Percentiles rank a stretch among this genome's conserved stretches.
These are phyloP conservation scores for Tolypocladium ophioglossoides DNA, from an alignment of 2,329 filamentous ascomycete species.

Conservation along the genomic window DNA sequence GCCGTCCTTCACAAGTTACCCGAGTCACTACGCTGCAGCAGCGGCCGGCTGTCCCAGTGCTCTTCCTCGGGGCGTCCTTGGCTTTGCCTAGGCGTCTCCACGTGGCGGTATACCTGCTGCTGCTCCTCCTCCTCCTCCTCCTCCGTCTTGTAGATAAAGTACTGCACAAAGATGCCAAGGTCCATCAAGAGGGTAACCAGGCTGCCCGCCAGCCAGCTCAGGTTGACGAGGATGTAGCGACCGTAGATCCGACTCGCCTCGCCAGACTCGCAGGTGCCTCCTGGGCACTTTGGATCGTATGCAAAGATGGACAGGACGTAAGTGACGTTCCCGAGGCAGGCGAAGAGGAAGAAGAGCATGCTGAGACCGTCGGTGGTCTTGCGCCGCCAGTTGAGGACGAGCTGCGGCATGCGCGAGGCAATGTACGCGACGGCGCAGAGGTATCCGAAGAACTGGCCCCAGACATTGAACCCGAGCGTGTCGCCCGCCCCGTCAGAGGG, in stretches of 20 bases:
- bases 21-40: slow-evolving; percentile 21
- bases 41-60: slow-evolving; percentile 30
- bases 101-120: slow-evolving; percentile 14
- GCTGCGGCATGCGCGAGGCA: slow-evolving; percentile 77
- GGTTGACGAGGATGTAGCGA: slow-evolving; percentile 77
- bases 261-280: slow-evolving; percentile 46
- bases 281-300: slow-evolving; percentile 63
- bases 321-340: slow-evolving; percentile 87
- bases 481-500: slow-evolving; percentile 28
- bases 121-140: slow-evolving; percentile 12
- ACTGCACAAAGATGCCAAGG: slow-evolving; percentile 79
- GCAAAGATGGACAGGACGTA: slow-evolving; percentile 89
- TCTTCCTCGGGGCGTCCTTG: slow-evolving; percentile 10
- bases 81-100: slow-evolving; percentile 3
- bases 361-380: slow-evolving; percentile 91
- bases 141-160: slow-evolving; percentile 65
- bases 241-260: slow-evolving; percentile 62
- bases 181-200: slow-evolving; percentile 80
- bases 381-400: slow-evolving; percentile 83
- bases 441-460: slow-evolving; percentile 89
- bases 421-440: slow-evolving; percentile 85
- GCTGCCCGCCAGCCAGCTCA: slow-evolving; percentile 84
- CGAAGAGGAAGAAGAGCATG: slow-evolving; percentile 92
- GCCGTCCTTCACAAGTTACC: background rate
- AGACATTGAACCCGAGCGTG: slow-evolving; percentile 55